Conservation (phyloP, 805 yeast genomes). For the Nakazawaea sp. region DNA sequence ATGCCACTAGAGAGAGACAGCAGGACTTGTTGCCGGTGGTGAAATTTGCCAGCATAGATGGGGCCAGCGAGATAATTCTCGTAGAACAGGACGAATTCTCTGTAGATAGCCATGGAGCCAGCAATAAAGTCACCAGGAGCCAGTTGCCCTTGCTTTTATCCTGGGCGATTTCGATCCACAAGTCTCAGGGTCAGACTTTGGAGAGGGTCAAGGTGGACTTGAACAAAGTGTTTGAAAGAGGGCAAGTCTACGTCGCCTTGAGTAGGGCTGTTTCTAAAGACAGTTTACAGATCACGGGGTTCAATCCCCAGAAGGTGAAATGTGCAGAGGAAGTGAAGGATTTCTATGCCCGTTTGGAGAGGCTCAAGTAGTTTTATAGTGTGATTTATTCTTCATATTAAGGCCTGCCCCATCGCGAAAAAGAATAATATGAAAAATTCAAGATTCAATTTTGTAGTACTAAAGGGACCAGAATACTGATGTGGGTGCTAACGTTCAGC, state of each 20-base stretch:
- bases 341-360: conserved; percentile 48
- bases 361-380: too few species aligned
- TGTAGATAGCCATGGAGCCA: conserved; percentile 19
- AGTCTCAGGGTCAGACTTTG: conserved; percentile 81
- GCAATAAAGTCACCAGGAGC: conserved; percentile 29
- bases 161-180: conserved; percentile 83
- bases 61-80: conserved; percentile 20
- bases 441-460: too few species aligned
- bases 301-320: conserved; percentile 48
- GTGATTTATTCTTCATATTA: too few species aligned
- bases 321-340: conserved; percentile 54
- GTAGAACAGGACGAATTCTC: conserved; percentile 29
- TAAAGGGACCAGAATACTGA: too few species aligned
- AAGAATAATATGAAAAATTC: too few species aligned
- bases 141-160: conserved; percentile 70
- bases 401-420: too few species aligned
- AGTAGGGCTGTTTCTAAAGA: conserved; percentile 71
- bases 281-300: conserved; percentile 58
- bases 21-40: conserved; percentile 35
- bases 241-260: conserved; percentile 79
- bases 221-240: conserved; percentile 63
- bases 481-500: too few species aligned
- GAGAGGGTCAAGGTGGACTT: conserved; percentile 65
- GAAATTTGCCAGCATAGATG: conserved; percentile 32
- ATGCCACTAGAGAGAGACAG: conserved; percentile 18